Conservation (phyloP, 176 grass and related monocot species). For the Zoysia pacifica region DNA sequence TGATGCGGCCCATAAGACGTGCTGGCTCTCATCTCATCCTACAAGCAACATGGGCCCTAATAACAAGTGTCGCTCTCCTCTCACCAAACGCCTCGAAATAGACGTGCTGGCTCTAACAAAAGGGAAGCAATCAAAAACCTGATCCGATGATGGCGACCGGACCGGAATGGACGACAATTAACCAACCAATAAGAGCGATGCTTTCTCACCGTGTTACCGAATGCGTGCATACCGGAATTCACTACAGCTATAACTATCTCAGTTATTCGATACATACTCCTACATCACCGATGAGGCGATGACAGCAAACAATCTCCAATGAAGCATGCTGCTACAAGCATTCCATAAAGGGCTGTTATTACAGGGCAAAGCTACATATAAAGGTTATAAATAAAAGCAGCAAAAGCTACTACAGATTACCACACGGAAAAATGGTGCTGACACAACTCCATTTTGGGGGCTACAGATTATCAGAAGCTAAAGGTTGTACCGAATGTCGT, state of each 20-base stretch:
- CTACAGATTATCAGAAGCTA: no score
- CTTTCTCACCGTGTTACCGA: neutral
- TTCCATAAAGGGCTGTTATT: neutral
- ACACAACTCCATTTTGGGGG: no score
- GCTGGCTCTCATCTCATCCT: no score
- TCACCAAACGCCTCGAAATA: constrained; percentile 21
- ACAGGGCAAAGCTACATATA: constrained; percentile 10
- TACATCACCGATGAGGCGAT: neutral
- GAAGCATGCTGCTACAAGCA: neutral
- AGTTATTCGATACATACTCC: neutral
- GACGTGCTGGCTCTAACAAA: constrained; percentile 13
- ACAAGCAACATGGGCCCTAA: no score
- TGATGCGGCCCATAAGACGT: no score
- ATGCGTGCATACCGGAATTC: neutral
- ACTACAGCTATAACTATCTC: neutral
- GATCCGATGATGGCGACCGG: constrained; percentile 19
- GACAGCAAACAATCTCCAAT: neutral
- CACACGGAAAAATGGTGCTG: no score
- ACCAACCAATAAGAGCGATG: neutral
- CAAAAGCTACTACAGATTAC: neutral
- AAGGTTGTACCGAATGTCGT: no score
- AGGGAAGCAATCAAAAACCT: constrained; percentile 27
- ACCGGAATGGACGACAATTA: neutral
- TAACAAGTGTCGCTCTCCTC: neutral
- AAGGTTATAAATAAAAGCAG: constrained; percentile 7